Percentiles rank a stretch among this genome's conserved stretches.
These are phyloP conservation scores for Dioszegia hungarica DNA, from an alignment of 768 basidiomycete genomes.

Conservation along the genomic window DNA sequence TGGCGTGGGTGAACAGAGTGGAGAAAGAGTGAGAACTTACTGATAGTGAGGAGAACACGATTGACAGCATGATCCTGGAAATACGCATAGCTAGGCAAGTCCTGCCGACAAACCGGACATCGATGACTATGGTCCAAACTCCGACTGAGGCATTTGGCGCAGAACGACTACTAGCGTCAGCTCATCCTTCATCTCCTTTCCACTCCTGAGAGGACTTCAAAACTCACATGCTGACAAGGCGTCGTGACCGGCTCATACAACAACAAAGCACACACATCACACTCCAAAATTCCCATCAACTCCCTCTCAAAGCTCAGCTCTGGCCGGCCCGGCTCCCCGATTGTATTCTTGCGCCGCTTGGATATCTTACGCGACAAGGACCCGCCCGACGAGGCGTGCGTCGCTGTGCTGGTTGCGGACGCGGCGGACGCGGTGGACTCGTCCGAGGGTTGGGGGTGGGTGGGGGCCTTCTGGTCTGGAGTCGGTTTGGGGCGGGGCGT, in stretches of 20 bases:
- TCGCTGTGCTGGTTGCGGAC: neutral
- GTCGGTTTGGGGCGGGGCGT: neutral
- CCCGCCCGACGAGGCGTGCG: neutral
- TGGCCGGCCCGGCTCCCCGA: neutral
- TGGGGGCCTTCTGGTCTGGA: no score
- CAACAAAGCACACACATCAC: conserved; percentile 84
- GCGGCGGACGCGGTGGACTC: neutral
- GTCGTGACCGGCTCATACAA: conserved; percentile 84
- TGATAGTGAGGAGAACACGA: conserved; percentile 63
- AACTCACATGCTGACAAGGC: conserved; percentile 81
- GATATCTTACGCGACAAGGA: neutral
- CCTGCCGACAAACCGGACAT: conserved; percentile 82
- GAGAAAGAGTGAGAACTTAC: conserved; percentile 49
- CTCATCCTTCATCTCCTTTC: no score
- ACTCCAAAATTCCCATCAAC: conserved; percentile 64
- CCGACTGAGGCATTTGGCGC: conserved; percentile 78
- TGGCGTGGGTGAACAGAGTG: no score
- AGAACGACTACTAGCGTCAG: conserved; percentile 67
- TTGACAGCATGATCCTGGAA: conserved; percentile 78
- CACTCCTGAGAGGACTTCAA: neutral
- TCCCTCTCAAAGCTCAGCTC: conserved; percentile 47
- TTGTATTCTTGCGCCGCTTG: neutral
- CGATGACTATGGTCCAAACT: conserved; percentile 75
- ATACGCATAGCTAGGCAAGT: conserved; percentile 68
- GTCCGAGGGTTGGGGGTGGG: neutral